Base-by-base conservation (phyloP, 768 basidiomycete species). In the Hygrophorus russula region DNA sequence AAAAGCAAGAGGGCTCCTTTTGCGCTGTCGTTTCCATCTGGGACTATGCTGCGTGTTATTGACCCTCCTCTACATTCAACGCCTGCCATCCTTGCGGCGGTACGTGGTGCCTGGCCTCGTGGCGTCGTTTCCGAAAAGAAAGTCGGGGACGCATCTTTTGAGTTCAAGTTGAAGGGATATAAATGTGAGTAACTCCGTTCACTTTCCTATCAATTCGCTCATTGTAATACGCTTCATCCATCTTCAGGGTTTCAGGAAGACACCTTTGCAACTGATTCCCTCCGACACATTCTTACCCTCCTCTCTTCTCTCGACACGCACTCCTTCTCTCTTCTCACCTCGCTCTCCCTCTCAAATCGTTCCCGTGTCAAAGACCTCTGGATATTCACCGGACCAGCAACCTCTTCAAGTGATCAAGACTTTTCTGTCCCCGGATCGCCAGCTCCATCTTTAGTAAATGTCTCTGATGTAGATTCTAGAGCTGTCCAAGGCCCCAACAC, bases 161-260 rank as follows among this genome's bases (percentile, higher is more conserved):
- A 87, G 57, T 87, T 87, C 62, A 86, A 82, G 59, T 65, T 87
- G 41, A 84, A 83, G 53, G 85, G 84, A 17, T 87, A 87, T 56
- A 78, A 73, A 65, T 84, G 85, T 85, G 56, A 42, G 75, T 62
- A 46, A 40, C 28, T 30, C 40, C 36, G 49, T 46, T 42, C 44
- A 24, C 46, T 32, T 50, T 49, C 40, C 44, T 45, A 20, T 49
- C 45, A 55, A 36, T 18, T 45, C 49, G 49, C 33, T 49, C 42
- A 42, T 51, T 46, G 30, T 17, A 14, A 12, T 15, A 42, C 29
- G 10, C 5, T 18, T 28, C 9, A 39, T 39, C 10, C 14, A 39
- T 47, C 24, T 38, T 18, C 56, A 86, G 82, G 82, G 79, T 85
- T 84, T 55, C 76, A 84, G 57, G 78, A 84, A 55, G 80, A 87